Conservation (phyloP, 768 basidiomycete genomes). For the Suillus cothurnatus region DNA sequence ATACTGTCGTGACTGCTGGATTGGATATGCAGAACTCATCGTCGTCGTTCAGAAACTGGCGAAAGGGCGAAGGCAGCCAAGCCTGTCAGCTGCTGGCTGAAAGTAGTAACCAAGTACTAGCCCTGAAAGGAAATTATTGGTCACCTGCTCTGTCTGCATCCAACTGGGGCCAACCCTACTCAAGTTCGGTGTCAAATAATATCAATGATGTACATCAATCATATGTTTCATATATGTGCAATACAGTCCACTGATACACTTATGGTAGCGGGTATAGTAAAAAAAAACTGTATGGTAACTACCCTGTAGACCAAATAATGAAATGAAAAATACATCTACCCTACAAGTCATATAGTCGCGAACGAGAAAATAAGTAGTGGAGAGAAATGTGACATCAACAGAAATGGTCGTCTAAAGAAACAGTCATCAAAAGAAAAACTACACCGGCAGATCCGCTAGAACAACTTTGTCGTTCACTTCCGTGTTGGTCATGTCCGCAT, state of each 20-base stretch:
- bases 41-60: slow-evolving; percentile 22
- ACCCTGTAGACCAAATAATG: not conserved
- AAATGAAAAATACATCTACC: not conserved
- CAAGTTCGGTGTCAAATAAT: not conserved
- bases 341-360: not conserved
- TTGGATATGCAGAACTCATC: slow-evolving; percentile 50
- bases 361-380: not conserved
- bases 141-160: too few species aligned
- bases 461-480: not conserved
- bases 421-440: not conserved
- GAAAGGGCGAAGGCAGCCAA: not conserved
- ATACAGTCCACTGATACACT: too few species aligned
- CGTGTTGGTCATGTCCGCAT: not conserved
- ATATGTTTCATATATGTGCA: not conserved
- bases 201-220: not conserved
- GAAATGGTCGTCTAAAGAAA: not conserved
- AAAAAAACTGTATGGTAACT: not conserved
- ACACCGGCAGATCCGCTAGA: not conserved
- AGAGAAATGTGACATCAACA: not conserved
- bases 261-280: not conserved
- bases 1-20: slow-evolving; percentile 66
- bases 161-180: not conserved
- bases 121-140: not conserved
- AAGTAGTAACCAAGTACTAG: slow-evolving; percentile 1
- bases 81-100: not conserved